These are phyloP conservation scores for Mycocentrospora acerina DNA, from an alignment of 2,329 filamentous ascomycete species.

Conservation along the genomic window DNA sequence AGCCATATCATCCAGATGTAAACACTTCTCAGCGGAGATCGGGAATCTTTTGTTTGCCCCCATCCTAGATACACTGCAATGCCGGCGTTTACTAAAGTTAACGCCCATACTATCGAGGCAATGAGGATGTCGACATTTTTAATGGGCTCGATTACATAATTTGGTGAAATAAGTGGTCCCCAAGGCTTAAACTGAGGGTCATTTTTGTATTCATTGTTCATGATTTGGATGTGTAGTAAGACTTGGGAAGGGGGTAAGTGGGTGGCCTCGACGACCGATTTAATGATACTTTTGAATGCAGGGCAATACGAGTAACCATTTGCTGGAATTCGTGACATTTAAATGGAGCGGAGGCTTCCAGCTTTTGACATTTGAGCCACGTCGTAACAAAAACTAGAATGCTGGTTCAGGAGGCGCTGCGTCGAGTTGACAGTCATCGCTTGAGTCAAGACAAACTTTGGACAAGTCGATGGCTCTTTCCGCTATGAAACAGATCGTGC, in stretches of 20 bases:
- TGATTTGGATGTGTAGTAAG: no score
- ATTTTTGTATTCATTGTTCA: constrained; percentile 19
- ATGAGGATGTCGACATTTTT: constrained; percentile 34
- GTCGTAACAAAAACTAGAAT: constrained; percentile 8
- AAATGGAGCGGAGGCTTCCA: no score
- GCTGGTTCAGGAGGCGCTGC: constrained; percentile 18
- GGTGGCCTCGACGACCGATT: no score
- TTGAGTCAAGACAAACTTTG: no score
- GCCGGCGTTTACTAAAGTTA: constrained; percentile 28
- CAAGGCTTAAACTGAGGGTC: constrained; percentile 22
- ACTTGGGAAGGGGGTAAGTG: no score
- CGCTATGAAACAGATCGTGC: no score
- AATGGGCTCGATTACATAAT: constrained; percentile 30
- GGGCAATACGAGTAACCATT: no score
- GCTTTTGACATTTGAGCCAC: no score
- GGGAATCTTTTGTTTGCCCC: constrained; percentile 26
- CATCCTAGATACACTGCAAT: constrained; percentile 39
- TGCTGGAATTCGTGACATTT: no score
- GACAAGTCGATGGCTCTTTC: no score
- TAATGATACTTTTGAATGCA: no score
- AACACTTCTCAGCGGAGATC: constrained; percentile 36
- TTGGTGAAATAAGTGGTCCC: constrained; percentile 27
- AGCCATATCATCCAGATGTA: constrained; percentile 55
- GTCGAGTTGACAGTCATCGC: background rate
- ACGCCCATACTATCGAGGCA: constrained; percentile 29